A percentile compares a stretch with the other conserved stretches of the same genome.
These are phyloP conservation scores for Darksidea phi DNA, from an alignment of 495 filamentous ascomycete genomes.

Conservation along the genomic window DNA sequence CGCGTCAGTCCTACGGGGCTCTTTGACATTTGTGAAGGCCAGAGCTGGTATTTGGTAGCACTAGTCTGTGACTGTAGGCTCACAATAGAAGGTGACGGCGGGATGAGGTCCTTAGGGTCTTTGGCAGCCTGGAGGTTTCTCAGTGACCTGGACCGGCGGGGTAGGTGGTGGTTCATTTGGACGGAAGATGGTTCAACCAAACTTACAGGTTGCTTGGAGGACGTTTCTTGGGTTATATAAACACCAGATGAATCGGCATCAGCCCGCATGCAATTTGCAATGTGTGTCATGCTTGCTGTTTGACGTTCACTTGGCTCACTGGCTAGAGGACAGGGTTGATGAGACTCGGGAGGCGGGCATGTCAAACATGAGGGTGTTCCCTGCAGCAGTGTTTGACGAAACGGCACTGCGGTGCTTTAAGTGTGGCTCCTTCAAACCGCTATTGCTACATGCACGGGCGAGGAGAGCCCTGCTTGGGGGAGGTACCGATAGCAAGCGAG, in stretches of 20 bases:
- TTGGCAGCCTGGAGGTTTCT: constrained; percentile 28
- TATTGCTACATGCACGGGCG: constrained; percentile 37
- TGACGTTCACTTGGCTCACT: constrained; percentile 30
- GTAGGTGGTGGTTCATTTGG: constrained; percentile 31
- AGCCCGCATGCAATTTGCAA: constrained; percentile 39
- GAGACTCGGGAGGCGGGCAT: constrained; percentile 40
- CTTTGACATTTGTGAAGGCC: constrained; percentile 26
- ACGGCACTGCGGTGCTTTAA: constrained; percentile 36
- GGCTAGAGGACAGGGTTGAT: constrained; percentile 33
- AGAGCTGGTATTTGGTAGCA: constrained; percentile 34
- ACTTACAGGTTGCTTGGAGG: constrained; percentile 30
- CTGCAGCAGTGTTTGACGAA: constrained; percentile 34
- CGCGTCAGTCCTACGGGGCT: constrained; percentile 24
- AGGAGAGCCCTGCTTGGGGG: constrained; percentile 19
- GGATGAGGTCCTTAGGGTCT: constrained; percentile 21
- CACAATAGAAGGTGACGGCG: constrained; percentile 17
- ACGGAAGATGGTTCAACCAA: not conserved
- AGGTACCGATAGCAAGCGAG: constrained; percentile 36
- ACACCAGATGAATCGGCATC: constrained; percentile 31
- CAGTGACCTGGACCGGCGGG: constrained; percentile 33
- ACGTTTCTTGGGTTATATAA: constrained; percentile 37
- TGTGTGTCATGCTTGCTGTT: constrained; percentile 39
- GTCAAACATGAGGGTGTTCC: constrained; percentile 38
- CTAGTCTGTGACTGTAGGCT: constrained; percentile 25
- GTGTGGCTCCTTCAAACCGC: constrained; percentile 38